phyloP scores from a whole-genome alignment of 345 rosid species.

The Populus deltoides region DNA sequence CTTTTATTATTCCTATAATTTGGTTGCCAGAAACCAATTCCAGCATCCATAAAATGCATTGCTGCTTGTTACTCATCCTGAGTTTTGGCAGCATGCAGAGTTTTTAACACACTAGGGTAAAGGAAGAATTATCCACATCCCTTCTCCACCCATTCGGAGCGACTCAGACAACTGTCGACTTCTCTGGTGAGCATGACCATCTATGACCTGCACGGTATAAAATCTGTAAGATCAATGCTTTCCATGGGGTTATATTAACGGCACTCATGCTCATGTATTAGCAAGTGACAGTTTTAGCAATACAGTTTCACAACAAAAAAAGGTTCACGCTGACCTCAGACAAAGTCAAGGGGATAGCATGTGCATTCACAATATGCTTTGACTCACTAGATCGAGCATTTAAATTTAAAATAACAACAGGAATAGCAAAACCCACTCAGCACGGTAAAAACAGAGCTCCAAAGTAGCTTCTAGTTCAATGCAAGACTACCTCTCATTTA shows the following conservation, averaged over 20 bases:
- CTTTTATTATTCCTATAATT: slow-evolving; percentile 32
- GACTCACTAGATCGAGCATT: not conserved
- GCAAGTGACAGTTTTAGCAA: not conserved
- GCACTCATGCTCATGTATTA: not conserved
- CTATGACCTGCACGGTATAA: slow-evolving; percentile 57
- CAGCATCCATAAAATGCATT: slow-evolving; percentile 43
- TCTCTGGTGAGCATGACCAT: slow-evolving; percentile 66
- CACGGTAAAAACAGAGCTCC: no score
- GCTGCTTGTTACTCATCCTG: slow-evolving; percentile 36
- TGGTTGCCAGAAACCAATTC: slow-evolving; percentile 45
- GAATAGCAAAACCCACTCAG: not conserved
- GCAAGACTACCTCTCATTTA: not conserved
- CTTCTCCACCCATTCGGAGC: slow-evolving; percentile 46
- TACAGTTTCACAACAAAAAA: not conserved
- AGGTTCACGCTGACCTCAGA: not conserved
- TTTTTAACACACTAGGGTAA: slow-evolving; percentile 30
- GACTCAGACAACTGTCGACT: slow-evolving; percentile 49
- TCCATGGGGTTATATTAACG: not conserved
- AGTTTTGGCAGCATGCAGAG: slow-evolving; percentile 32
- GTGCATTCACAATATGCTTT: not conserved
- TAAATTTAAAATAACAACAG: not conserved
- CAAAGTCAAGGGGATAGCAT: not conserved
- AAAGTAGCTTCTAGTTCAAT: not conserved
- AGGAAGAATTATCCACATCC: slow-evolving; percentile 51
- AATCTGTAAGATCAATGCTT: not conserved